Conservation (phyloP, 2,329 filamentous ascomycete genomes). For the Albifimbria verrucaria region DNA sequence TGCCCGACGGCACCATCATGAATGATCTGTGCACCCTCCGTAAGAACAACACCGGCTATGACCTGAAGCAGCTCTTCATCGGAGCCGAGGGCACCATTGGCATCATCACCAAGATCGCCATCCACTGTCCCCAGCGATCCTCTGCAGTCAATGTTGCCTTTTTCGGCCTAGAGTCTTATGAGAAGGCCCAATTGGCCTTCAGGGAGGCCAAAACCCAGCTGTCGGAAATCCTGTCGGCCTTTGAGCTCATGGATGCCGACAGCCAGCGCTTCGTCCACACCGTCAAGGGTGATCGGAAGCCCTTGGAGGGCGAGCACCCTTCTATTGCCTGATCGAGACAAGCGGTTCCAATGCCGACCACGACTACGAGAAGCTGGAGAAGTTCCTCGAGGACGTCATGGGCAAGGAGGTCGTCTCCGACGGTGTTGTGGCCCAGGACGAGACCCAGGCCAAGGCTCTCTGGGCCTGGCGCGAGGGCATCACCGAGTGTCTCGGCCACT, state of each 20-base stretch:
- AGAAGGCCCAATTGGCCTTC: slow-evolving; percentile 84
- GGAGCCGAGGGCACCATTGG: slow-evolving; percentile 93
- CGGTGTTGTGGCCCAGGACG: slow-evolving; percentile 88
- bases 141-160: slow-evolving; percentile 92
- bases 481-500: slow-evolving; percentile 82
- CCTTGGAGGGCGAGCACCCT: slow-evolving; percentile 79
- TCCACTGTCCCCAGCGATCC: slow-evolving; percentile 84
- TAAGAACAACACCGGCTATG: slow-evolving; percentile 99
- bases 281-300: slow-evolving; percentile 73
- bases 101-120: slow-evolving; percentile 85
- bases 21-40: slow-evolving; percentile 83
- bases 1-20: slow-evolving; percentile 89
- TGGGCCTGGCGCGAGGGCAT: slow-evolving; percentile 96
- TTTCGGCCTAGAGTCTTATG: slow-evolving; percentile 86
- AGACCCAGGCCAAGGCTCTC: slow-evolving; percentile 79
- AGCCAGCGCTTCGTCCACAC: slow-evolving; percentile 75
- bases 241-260: slow-evolving; percentile 91
- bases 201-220: slow-evolving; percentile 85
- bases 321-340: slow-evolving; percentile 96
- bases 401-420: slow-evolving; percentile 80
- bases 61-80: slow-evolving; percentile 95
- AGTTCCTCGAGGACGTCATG: slow-evolving; percentile 91
- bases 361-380: slow-evolving; percentile 85
- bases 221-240: slow-evolving; percentile 92
- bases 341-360: slow-evolving; percentile 93